Conservation (phyloP, 345 rosid genomes). For the Ricinus communis region DNA sequence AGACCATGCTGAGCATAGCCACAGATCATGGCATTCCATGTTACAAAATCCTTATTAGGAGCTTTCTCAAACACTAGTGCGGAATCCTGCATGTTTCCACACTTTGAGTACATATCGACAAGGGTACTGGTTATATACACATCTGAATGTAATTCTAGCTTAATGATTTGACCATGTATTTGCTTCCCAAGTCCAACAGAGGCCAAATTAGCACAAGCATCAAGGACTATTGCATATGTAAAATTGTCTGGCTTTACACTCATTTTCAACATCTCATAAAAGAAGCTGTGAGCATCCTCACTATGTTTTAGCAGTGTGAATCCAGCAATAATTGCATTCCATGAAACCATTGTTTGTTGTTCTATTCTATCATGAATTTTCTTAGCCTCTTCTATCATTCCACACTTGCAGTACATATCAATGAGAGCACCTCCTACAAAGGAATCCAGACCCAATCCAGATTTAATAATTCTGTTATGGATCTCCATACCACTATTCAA, state of each 20-base stretch:
- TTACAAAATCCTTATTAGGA: constrained; percentile 60
- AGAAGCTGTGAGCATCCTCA: constrained; percentile 73
- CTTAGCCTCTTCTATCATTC: constrained; percentile 63
- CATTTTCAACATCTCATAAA: constrained; percentile 61
- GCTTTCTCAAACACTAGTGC: constrained; percentile 66
- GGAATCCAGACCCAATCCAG: constrained; percentile 57
- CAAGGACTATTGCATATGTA: constrained; percentile 83
- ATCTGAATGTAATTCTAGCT: constrained; percentile 68
- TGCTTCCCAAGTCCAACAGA: constrained; percentile 78
- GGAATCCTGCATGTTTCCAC: constrained; percentile 82
- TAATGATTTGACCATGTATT: constrained; percentile 78
- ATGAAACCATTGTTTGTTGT: constrained; percentile 53
- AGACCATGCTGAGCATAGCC: constrained; percentile 88
- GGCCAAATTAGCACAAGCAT: constrained; percentile 84
- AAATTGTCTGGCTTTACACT: constrained; percentile 72
- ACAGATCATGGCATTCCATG: constrained; percentile 93
- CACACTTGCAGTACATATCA: constrained; percentile 90
- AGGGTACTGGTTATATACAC: constrained; percentile 81
- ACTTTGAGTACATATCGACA: constrained; percentile 95
- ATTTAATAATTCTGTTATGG: constrained; percentile 69
- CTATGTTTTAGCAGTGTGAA: constrained; percentile 62
- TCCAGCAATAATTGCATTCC: constrained; percentile 87
- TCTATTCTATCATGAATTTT: constrained; percentile 60
- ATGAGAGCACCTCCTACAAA: constrained; percentile 79
- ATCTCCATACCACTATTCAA: constrained; percentile 66